Base-by-base conservation (phyloP, 768 basidiomycete genomes). In the Coprinopsis marcescibilis region DNA sequence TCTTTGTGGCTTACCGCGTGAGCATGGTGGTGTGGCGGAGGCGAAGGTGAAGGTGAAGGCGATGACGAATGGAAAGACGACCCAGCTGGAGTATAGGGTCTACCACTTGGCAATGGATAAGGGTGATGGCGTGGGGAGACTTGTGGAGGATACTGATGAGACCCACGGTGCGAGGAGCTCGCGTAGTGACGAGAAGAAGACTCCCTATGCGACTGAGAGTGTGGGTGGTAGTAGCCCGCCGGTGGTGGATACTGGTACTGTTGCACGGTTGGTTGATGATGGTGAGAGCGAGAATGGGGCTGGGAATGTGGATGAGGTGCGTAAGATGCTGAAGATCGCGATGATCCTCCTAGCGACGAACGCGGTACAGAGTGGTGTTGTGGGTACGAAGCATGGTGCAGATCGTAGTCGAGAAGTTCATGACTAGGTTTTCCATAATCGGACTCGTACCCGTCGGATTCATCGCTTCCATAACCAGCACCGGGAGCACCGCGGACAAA, bases 371-470 rank as follows among this genome's bases (percentile, higher is more conserved):
- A 27, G 41, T 27, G 14, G 6, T 14, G 11, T 12, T 27, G 14
- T 43, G 41, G 4, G n/a, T n/a, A 43, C 26, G 41, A n/a, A n/a
- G 41, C 26, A 43, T 12, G 26, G 41, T 43, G 38, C 17, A 40
- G 21, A 43, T 27, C 41, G 17, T 19, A 43, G 14, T 43, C 41
- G 7, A 25, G 39, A 40, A 43, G 26, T n/a, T 43, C 41, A 19
- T 40, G 41, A 4, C n/a, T n/a, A 17, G 24, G 26, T 30, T 43
- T 43, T 10, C 30, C 32, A 27, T 45, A 50, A 30, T 62, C 58
- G 12, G 60, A 59, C 17, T 50, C 52, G 2, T 53, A 51, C 1
- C 57, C 60, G 23, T 57, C 61, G 8, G 62, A 60, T 15, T 62
- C 59, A n/a, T 60, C 60, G 33, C 57, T 60, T 36, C 55, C 53